Percentiles rank a stretch among this genome's conserved stretches.
These are phyloP conservation scores for Pholiota adiposa DNA, from an alignment of 1,284 basidiomycete species.

Conservation along the genomic window DNA sequence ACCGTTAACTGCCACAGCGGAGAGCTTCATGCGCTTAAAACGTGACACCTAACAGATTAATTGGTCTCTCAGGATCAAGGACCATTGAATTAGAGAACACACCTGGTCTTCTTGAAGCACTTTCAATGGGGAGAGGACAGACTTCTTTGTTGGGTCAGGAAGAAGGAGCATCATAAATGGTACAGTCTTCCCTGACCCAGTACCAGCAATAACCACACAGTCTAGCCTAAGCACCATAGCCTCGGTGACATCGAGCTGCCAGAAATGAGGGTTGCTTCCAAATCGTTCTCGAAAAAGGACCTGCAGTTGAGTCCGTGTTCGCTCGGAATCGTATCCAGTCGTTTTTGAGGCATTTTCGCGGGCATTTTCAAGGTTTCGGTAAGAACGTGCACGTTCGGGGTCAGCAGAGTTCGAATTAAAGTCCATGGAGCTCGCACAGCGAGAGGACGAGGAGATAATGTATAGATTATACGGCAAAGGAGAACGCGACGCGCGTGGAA, in stretches of 20 bases:
- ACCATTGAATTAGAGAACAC: not conserved
- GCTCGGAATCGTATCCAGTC: not conserved
- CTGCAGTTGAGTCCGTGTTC: not conserved
- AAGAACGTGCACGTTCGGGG: not conserved
- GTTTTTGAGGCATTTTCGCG: not conserved
- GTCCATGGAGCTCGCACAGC: constrained; percentile 26
- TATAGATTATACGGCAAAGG: not conserved
- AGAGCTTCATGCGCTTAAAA: not conserved
- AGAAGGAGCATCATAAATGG: constrained; percentile 39
- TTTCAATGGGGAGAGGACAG: not conserved
- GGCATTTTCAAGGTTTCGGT: not conserved
- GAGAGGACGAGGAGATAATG: not conserved
- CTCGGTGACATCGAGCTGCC: constrained; percentile 41
- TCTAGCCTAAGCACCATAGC: constrained; percentile 37
- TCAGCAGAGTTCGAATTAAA: constrained; percentile 22
- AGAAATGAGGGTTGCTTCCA: constrained; percentile 13
- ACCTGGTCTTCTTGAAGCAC: not conserved
- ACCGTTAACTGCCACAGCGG: not conserved
- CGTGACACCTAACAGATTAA: not conserved
- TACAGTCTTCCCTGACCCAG: constrained; percentile 39
- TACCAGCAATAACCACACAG: constrained; percentile 36
- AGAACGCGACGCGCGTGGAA: not conserved
- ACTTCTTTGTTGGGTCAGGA: not conserved
- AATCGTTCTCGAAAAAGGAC: not conserved
- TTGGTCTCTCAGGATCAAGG: not conserved